phyloP scores from a whole-genome alignment of 352 stramenopile genomes.

The Phytophthora kernoviae region DNA sequence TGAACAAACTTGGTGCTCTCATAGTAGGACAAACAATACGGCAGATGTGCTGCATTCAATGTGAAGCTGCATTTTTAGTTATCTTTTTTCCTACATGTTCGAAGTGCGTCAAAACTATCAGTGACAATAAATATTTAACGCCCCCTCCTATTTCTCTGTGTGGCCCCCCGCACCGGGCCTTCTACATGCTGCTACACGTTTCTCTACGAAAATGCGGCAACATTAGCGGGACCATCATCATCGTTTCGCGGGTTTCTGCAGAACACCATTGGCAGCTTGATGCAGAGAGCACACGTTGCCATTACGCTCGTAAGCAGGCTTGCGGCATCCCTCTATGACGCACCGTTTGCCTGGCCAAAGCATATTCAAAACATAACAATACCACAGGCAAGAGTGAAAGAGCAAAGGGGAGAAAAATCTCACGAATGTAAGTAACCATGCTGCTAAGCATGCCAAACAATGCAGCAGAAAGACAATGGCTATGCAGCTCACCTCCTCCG shows the following conservation, averaged over 20 bases:
- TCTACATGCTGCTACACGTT: constrained; percentile 11
- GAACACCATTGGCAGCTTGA: constrained; percentile 24
- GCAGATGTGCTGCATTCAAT: neutral
- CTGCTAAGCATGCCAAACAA: constrained; percentile 5
- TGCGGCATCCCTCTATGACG: constrained; percentile 67
- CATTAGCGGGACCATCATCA: constrained; percentile 28
- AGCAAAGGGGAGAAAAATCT: constrained; percentile 13
- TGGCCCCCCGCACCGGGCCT: constrained; percentile 16
- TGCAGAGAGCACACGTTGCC: constrained; percentile 69
- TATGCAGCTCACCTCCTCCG: constrained; percentile 59
- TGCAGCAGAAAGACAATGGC: constrained; percentile 7
- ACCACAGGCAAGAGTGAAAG: constrained; percentile 15
- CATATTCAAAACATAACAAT: constrained; percentile 18
- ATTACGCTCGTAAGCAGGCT: constrained; percentile 80
- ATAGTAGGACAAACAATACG: neutral
- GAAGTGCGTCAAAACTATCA: constrained; percentile 46
- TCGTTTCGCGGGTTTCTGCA: constrained; percentile 21
- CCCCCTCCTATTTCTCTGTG: constrained; percentile 22
- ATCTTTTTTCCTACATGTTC: constrained; percentile 43
- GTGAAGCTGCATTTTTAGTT: constrained; percentile 17
- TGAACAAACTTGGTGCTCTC: neutral
- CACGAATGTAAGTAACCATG: constrained; percentile 14
- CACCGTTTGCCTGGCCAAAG: constrained; percentile 63
- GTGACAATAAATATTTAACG: constrained; percentile 52
- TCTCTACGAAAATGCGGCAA: constrained; percentile 22